Conservation (phyloP, 2,329 filamentous ascomycete species). For the Bisporella sp. region DNA sequence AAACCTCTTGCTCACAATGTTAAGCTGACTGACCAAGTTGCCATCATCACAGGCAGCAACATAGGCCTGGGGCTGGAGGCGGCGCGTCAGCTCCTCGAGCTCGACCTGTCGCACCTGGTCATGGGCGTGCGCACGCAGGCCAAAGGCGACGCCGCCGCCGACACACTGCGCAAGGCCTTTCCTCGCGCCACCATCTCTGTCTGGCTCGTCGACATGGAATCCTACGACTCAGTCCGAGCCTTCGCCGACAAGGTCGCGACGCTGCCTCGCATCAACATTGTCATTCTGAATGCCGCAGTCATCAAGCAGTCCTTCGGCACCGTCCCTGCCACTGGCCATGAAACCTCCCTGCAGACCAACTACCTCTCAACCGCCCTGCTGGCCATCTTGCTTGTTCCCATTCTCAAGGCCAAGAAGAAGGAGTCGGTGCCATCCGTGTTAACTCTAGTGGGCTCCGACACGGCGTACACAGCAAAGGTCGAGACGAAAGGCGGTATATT, state of each 20-base stretch:
- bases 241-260: slow-evolving; percentile 32
- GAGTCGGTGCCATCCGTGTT: slow-evolving; percentile 4
- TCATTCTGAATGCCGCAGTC: slow-evolving; percentile 38
- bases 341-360: slow-evolving; percentile 33
- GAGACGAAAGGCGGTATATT: slow-evolving; percentile 19
- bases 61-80: background rate
- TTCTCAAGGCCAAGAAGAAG: slow-evolving; percentile 21
- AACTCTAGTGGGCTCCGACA: slow-evolving; percentile 10
- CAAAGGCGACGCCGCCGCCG: slow-evolving; percentile 36
- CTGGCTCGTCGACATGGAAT: slow-evolving; percentile 41
- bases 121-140: slow-evolving; percentile 36
- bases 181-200: slow-evolving; percentile 36
- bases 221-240: slow-evolving; percentile 35
- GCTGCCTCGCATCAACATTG: slow-evolving; percentile 35
- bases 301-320: slow-evolving; percentile 3
- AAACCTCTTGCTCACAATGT: too few species aligned
- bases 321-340: slow-evolving; percentile 29
- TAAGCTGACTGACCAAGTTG: too few species aligned
- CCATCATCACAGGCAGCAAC: slow-evolving; percentile 11
- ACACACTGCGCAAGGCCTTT: slow-evolving; percentile 23
- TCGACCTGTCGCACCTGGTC: slow-evolving; percentile 36
- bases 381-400: slow-evolving; percentile 18
- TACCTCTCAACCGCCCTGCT: slow-evolving; percentile 22
- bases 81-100: slow-evolving; percentile 29
- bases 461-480: slow-evolving; percentile 23